Evolutionary conservation across 1,284 basidiomycete genomes (phyloP), one percentile per base, ranked within the genome.

Genomic region (Sphagnurus paluster): DNA sequence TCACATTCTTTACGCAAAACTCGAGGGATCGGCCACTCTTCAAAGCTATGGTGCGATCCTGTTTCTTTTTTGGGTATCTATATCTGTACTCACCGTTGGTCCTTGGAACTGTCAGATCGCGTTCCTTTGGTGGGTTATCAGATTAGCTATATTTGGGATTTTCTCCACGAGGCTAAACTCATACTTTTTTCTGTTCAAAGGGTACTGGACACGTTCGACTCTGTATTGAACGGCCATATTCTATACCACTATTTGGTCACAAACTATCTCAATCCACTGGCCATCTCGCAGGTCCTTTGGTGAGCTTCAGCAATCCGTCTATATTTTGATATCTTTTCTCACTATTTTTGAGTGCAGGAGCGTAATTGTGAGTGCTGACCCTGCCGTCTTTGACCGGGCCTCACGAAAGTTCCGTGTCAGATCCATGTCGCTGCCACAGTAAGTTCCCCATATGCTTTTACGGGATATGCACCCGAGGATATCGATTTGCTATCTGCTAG

Each of bases 221-320:
- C 72, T 0, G 63, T 62, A 16, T 56, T 80, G 39, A 73, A 72
- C 39, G 64, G 66, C 38, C 76, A 81, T 54, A 68, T 77, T 53
- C 62, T 79, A 47, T 82, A 80, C 50, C 67, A 66, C 52, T 81
- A 81, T 50, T 67, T 79, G 38, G 74, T 81, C 24, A 61, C 59
- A 23, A 79, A 80, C 57, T 80, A 69, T 53, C 52, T 70, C 44
- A 72, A 75, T 46, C 69, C 70, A 4, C 4, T 60, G 3, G 69
- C 75, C 3, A 62, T 80, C 20, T n/a, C 54, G 9, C 51, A 54
- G 17, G 73, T 74, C 0, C 63, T 74, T 5, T 82, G 79, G 79
- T 79, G 41, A 30, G 74, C 61, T 8, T 16, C 8, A 10, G 5
- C 11, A 7, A n/a, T 42, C 6, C 28, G 9, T 35, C 23, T 13